Evolutionary conservation across 2,329 filamentous ascomycete species (phyloP), one percentile per base, ranked within the genome.

Genomic region (Cytospora piceicola): DNA sequence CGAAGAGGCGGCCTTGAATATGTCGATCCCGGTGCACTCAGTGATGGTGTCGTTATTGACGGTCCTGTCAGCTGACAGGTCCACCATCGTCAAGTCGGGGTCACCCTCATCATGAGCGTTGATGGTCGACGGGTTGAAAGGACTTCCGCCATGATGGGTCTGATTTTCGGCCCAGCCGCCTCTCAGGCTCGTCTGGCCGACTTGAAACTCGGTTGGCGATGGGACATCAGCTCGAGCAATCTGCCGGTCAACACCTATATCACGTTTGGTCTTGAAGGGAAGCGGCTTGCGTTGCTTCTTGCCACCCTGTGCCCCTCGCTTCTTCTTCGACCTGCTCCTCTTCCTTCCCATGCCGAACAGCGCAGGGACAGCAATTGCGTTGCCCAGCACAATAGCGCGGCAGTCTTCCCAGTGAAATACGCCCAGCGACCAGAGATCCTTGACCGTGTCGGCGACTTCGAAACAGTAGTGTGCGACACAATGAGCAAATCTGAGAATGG

Each of bases 91-190:
- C 15, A 64, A 15, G 7, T 66, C 64, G 14, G 55, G 20, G 17
- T 59, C 56, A n/a, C 52, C 60, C 29, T 59, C 54, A 22, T 66
- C 61, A 15, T 55, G 64, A 39, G 42, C 42, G 22, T 66, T 64
- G 30, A 57, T 54, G 7, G 39, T 57, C 20, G 64, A 66, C 20
- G 61, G 56, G 9, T 66, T 59, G 56, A 64, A 66, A 6, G 20
- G 7, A 17, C 9, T 17, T 51, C 2, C 12, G 14, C 14, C 17
- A 24, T 3, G 61, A 20, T 36, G 6, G 27, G 22, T 14, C 52
- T 39, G 5, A 14, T 22, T 39, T 2, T 30, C 20, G 5, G 22
- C 32, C 17, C 51, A 24, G 53, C n/a, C 42, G 24, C 53, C 61
- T 57, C 61, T 22, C 7, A 52, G 53, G 24, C 39, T 42, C 4